phyloP scores from a whole-genome alignment of 306 rosid genomes.

The Dalbergia oliveri region DNA sequence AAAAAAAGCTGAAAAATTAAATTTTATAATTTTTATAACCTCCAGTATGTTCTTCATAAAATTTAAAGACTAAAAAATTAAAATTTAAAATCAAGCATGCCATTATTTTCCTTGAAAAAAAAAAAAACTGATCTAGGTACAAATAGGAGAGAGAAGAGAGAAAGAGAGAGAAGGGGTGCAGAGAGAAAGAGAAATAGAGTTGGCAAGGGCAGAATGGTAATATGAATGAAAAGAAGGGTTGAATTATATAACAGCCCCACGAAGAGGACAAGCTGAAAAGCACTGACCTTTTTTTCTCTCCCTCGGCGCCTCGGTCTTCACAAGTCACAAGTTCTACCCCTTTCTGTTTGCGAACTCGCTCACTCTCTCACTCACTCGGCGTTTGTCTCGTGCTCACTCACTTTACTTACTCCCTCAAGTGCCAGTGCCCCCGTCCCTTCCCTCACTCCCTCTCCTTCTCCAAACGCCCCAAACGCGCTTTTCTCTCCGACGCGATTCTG shows the following conservation, averaged over 20 bases:
- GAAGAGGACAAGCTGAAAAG: background rate
- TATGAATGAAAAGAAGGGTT: background rate
- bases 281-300: background rate
- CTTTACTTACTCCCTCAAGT: background rate
- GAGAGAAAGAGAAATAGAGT: too few relatives aligned
- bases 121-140: too few relatives aligned
- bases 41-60: too few relatives aligned
- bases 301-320: background rate
- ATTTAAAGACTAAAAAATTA: too few relatives aligned
- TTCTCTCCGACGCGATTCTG: background rate
- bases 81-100: too few relatives aligned
- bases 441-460: background rate
- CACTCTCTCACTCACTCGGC: background rate
- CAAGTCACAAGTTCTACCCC: background rate
- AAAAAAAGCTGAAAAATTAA: too few relatives aligned
- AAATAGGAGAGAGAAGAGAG: background rate
- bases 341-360: slow-evolving; percentile 1
- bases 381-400: background rate
- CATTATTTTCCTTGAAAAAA: too few relatives aligned
- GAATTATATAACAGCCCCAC: background rate
- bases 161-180: background rate
- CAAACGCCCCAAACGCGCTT: background rate
- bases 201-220: background rate
- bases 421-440: background rate
- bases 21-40: too few relatives aligned